Base-by-base conservation (phyloP, 805 yeast genomes). In the Isabelozyma heimii region DNA sequence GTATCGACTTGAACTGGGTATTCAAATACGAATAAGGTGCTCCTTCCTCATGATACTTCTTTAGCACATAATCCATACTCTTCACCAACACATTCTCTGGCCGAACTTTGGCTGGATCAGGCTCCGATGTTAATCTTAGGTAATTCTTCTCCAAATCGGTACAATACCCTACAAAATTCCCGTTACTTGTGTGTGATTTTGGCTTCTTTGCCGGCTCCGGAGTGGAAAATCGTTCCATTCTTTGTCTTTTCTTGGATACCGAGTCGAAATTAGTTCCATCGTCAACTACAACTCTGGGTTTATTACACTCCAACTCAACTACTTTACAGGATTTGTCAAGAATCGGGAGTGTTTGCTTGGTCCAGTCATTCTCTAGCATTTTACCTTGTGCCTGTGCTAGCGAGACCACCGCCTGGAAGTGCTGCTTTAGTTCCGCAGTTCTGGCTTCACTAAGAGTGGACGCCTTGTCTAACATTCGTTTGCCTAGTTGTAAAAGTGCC, bases 1-100 rank as follows among this genome's bases (percentile, higher is more conserved):
- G 76, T 51, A 94, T 78, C 0, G 97, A 88, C 67, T 91, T 92
- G 61, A 92, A 81, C 67, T 92, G 99, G 64, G 89, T 94, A 61
- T 92, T 86, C 10, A 89, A 67, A 64, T 92, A 92, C 37, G 84
- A 76, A 62, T 94, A 94, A 44, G 77, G 77, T 78, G 40, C 37
- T 37, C 41, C 41, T 71, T 73, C 68, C 4, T 67, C 67, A 51
- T 63, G 52, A 55, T 82, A 84, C 58, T 84, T 85, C 8, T 68
- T 60, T 52, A 81, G 65, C 7, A 92, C 75, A 43, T 75, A 63
- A 17, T 72, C 71, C 40, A 85, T 68, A 2, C 96, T 77, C 56
- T 79, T 75, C 51, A 78, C 75, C 48, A 92, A 67, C 1, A 90
- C 73, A 1, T 60, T 63, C 41, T 81, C 70, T 0, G 98, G 97